These are phyloP conservation scores for Ascodesmis nigricans DNA, from an alignment of 495 filamentous ascomycete genomes.

Conservation along the genomic window DNA sequence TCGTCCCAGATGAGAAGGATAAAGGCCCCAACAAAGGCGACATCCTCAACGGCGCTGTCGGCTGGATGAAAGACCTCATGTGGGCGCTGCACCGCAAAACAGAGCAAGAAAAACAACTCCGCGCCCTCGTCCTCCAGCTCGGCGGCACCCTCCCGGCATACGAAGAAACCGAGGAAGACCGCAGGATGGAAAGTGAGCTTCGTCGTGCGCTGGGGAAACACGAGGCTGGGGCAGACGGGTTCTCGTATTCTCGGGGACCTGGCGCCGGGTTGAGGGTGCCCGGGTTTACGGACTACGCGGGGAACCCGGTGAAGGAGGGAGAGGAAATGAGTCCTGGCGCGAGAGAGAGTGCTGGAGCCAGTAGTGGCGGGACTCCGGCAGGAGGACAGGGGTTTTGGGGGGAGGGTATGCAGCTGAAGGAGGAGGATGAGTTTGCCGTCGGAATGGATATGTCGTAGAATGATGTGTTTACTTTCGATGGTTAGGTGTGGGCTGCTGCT, in stretches of 20 bases:
- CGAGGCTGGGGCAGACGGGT: conserved; percentile 34
- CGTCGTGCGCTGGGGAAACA: conserved; percentile 64
- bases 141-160: conserved; percentile 61
- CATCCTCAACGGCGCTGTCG: conserved; percentile 88
- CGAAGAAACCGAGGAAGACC: conserved; percentile 74
- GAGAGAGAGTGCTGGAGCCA: too few species aligned
- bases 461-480: too few species aligned
- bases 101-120: conserved; percentile 67
- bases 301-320: conserved; percentile 38
- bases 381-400: too few species aligned
- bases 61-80: conserved; percentile 95
- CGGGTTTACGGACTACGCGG: conserved; percentile 76
- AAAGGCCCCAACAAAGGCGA: conserved; percentile 98
- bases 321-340: too few species aligned
- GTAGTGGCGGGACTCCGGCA: too few species aligned
- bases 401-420: too few species aligned
- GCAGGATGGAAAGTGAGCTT: conserved; percentile 82
- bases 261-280: conserved; percentile 77
- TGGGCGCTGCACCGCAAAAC: conserved; percentile 76
- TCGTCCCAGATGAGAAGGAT: conserved; percentile 88
- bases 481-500: too few species aligned
- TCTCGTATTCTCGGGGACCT: conserved; percentile 62
- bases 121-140: conserved; percentile 43
- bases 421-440: too few species aligned
- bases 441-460: too few species aligned